Evolutionary conservation across 345 rosid genomes (phyloP).

Genomic region (Lepidium didymum): DNA sequence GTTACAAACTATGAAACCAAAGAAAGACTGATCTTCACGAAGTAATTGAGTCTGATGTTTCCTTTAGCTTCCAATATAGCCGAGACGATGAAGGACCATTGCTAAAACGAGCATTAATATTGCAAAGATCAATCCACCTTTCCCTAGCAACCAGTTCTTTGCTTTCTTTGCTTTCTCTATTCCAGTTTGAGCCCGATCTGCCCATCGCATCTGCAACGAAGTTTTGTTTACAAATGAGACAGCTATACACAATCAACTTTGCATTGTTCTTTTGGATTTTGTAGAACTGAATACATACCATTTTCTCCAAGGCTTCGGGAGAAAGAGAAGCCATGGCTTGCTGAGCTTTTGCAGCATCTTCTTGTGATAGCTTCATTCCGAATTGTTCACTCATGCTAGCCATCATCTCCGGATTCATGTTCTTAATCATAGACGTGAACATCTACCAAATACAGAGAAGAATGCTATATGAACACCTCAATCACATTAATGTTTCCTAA

Average conservation of each 20-base stretch:
- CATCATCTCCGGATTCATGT: conserved; percentile 92
- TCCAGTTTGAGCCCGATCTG: conserved; percentile 74
- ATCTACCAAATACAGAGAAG: conserved; percentile 42
- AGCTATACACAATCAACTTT: not conserved
- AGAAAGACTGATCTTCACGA: conserved; percentile 3
- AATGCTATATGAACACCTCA: not conserved
- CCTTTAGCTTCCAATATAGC: conserved; percentile 59
- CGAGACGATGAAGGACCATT: conserved; percentile 67
- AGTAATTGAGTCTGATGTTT: not conserved
- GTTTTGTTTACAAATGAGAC: not conserved
- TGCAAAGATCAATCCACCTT: conserved; percentile 74
- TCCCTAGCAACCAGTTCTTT: conserved; percentile 89
- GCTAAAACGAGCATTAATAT: conserved; percentile 79
- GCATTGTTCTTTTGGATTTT: not conserved
- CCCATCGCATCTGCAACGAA: conserved; percentile 81
- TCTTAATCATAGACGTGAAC: conserved; percentile 81
- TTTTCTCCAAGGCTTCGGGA: conserved; percentile 73
- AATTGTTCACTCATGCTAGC: conserved; percentile 93
- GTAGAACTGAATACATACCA: conserved; percentile 36
- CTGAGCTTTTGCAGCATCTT: conserved; percentile 86
- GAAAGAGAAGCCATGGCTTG: conserved; percentile 90
- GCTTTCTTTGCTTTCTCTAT: conserved; percentile 66
- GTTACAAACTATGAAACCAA: conserved; percentile 14
- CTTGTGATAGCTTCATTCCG: conserved; percentile 72
- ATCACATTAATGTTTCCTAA: not conserved